Conservation (phyloP, 768 basidiomycete species). For the Tubosaeta sp. region DNA sequence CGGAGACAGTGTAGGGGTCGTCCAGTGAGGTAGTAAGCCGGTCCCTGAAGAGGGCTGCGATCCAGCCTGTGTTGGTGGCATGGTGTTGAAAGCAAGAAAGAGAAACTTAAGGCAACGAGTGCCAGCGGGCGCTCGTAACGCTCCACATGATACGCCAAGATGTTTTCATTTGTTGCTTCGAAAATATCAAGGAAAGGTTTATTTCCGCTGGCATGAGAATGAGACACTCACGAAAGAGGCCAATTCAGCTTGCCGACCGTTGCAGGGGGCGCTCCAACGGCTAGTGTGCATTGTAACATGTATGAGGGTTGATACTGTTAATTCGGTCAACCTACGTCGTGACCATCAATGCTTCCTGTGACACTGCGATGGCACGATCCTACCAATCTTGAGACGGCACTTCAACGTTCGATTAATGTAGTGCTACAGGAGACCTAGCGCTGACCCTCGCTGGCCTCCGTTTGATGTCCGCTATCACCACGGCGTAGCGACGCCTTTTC, state of each 20-base stretch:
- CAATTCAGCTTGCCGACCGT: background rate
- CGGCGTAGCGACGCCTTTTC: too few species aligned
- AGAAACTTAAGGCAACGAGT: background rate
- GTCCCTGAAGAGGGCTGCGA: constrained; percentile 5
- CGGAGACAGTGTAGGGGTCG: constrained; percentile 11
- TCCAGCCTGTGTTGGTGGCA: constrained; percentile 12
- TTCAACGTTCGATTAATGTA: too few species aligned
- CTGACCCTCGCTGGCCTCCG: background rate
- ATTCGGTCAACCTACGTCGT: background rate
- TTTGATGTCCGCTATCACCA: background rate
- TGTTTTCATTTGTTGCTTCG: background rate
- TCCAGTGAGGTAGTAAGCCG: constrained; percentile 7
- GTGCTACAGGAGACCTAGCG: too few species aligned
- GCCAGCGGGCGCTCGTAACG: background rate
- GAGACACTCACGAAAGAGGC: background rate
- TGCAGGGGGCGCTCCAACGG: background rate
- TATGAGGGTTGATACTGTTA: background rate
- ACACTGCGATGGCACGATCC: too few species aligned
- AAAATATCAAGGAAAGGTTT: background rate
- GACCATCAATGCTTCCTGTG: too few species aligned
- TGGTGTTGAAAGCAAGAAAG: constrained; percentile 2
- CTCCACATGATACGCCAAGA: background rate
- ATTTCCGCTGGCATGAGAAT: background rate
- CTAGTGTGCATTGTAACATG: background rate
- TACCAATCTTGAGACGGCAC: background rate